phyloP scores from a whole-genome alignment of 176 grass and related monocot species.

The Pharus latifolius region DNA sequence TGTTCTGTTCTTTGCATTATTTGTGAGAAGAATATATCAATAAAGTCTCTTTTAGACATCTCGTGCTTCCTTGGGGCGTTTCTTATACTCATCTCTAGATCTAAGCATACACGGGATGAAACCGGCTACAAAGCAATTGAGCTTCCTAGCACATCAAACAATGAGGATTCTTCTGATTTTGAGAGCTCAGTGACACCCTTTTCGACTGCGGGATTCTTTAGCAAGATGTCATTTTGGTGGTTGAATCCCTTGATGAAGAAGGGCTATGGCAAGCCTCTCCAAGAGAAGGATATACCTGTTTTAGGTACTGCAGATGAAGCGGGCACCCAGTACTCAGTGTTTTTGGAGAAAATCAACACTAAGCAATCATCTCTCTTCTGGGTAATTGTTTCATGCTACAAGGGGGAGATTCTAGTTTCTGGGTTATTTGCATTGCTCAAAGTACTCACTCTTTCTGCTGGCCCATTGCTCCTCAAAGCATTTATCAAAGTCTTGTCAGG shows the following conservation, averaged over 20 bases:
- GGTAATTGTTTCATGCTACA: slow-evolving; percentile 48
- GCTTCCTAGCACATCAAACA: slow-evolving; percentile 10
- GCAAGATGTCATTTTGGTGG: slow-evolving; percentile 51
- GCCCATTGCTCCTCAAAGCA: slow-evolving; percentile 49
- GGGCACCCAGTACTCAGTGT: slow-evolving; percentile 14
- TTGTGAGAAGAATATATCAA: slow-evolving; percentile 8
- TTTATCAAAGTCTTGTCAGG: slow-evolving; percentile 52
- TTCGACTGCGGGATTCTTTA: slow-evolving; percentile 36
- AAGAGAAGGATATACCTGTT: slow-evolving; percentile 47
- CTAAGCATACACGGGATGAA: background rate
- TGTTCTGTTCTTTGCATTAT: slow-evolving; percentile 16
- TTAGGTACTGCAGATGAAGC: slow-evolving; percentile 27
- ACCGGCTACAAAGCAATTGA: slow-evolving; percentile 7
- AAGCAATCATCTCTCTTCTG: slow-evolving; percentile 31
- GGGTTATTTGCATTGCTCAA: slow-evolving; percentile 58
- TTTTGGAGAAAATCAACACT: slow-evolving; percentile 30
- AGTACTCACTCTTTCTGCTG: slow-evolving; percentile 42
- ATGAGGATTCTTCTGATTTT: background rate
- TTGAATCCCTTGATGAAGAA: slow-evolving; percentile 57
- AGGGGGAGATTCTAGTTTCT: slow-evolving; percentile 43
- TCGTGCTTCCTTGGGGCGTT: slow-evolving; percentile 23
- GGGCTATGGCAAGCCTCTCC: slow-evolving; percentile 35
- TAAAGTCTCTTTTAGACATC: slow-evolving; percentile 12
- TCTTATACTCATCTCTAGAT: slow-evolving; percentile 15
- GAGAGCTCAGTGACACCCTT: slow-evolving; percentile 14